Evolutionary conservation across 306 rosid species (phyloP), one percentile per base, ranked within the genome.

Genomic region (Quillaja saponaria): DNA sequence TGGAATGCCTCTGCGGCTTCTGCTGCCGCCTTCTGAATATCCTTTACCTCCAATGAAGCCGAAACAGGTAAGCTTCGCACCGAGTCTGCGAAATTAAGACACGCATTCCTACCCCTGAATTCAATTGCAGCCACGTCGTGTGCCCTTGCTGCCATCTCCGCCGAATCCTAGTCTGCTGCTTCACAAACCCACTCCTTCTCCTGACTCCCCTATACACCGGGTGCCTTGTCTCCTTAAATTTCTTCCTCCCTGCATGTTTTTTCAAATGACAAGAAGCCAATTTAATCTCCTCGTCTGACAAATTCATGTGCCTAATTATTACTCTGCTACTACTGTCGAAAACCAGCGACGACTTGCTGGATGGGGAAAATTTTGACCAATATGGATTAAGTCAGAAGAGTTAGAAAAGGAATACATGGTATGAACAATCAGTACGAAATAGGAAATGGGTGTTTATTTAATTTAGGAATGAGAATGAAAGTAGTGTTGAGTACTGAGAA

Each of bases 61-160:
- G 97, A 96, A 0, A 47, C 13, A 0, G 81, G 90, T 1, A 91
- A 66, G 20, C 85, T 63, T 95, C 87, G 76, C 0, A 58, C 66
- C 0, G 97, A 87, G 71, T 91, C 96, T 0, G 95, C 96, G 5
- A 87, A 91, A 14, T 91, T 91, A 19, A 85, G 72, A 15, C 91
- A 82, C 0, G 95, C 91, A 0, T 74, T 54, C 7, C 82, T 66
- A 0, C 97, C 96, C 0, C 86, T 63, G 2, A 91, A 56, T 0
- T 91, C 84, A 4, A 78, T 57, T 0, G 86, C 97, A 0, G 97
- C 97, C 46, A 87, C 97, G 41, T 91, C 96, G 13, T 91, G 95
- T 0, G 97, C 97, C 3, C 97, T 73, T 0, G 96, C 96, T 0
- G 96, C 97, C 97, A 91, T 91, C 19, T 87, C 96, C 1, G 82